These are phyloP conservation scores for Trifolium repens DNA, from an alignment of 306 rosid genomes.

Conservation along the genomic window DNA sequence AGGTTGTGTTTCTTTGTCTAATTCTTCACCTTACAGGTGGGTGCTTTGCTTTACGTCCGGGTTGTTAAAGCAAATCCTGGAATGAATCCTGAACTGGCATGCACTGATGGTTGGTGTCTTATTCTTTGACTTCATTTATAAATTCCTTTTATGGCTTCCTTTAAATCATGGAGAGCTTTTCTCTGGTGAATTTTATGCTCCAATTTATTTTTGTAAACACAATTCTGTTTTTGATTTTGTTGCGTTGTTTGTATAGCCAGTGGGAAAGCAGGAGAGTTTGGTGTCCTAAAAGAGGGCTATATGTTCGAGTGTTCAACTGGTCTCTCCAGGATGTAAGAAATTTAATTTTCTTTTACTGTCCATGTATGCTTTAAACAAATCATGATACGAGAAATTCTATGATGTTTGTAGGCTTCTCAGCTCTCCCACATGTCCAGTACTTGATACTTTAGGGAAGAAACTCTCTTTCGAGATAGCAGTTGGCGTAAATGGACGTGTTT, in stretches of 20 bases:
- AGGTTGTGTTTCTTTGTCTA: constrained; percentile 27
- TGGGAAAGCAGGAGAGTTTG: constrained; percentile 87
- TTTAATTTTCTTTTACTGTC: neutral
- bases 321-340: constrained; percentile 77
- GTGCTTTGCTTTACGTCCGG: constrained; percentile 75
- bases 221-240: constrained; percentile 22
- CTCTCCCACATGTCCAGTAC: constrained; percentile 81
- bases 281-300: constrained; percentile 82
- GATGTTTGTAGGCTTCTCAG: constrained; percentile 66
- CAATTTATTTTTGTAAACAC: neutral
- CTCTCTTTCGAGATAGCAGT: constrained; percentile 84
- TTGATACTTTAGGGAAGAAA: constrained; percentile 85
- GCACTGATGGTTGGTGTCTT: constrained; percentile 77
- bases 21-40: constrained; percentile 59
- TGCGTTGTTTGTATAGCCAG: constrained; percentile 51
- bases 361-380: constrained; percentile 28
- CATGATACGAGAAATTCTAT: constrained; percentile 17
- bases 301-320: constrained; percentile 86
- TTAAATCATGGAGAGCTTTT: neutral
- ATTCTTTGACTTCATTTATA: neutral
- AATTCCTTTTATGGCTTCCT: neutral
- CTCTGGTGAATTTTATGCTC: neutral
- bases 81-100: constrained; percentile 90
- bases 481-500: constrained; percentile 92
- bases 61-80: constrained; percentile 85